Evolutionary conservation across 805 yeast genomes (phyloP).

Genomic region (Ogataea dorogensis): DNA sequence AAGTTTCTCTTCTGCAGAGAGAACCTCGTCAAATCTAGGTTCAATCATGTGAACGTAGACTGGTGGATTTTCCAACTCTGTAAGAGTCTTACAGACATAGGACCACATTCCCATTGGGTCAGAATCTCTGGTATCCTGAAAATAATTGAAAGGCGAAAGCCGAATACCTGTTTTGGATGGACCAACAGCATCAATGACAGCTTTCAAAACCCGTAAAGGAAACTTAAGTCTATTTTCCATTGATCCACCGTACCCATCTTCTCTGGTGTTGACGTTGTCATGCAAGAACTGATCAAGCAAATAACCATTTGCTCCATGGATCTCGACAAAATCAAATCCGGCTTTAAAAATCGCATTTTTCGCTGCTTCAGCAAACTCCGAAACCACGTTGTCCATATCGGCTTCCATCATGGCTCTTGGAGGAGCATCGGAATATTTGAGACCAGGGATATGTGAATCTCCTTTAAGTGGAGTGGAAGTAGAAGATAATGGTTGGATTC

Average conservation of each 20-base stretch:
- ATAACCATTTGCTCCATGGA: constrained; percentile 43
- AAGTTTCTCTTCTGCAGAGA: constrained; percentile 12
- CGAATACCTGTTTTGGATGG: constrained; percentile 47
- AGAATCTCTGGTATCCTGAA: constrained; percentile 39
- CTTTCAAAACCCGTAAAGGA: constrained; percentile 48
- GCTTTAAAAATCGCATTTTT: constrained; percentile 34
- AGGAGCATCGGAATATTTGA: constrained; percentile 9
- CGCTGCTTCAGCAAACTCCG: constrained; percentile 45
- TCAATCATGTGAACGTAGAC: constrained; percentile 43
- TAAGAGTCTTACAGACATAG: constrained; percentile 38
- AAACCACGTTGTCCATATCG: constrained; percentile 45
- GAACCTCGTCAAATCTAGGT: constrained; percentile 66
- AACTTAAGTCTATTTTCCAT: constrained; percentile 43
- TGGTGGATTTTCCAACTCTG: constrained; percentile 33
- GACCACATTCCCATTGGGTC: constrained; percentile 37
- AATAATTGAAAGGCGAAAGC: constrained; percentile 45
- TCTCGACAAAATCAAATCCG: constrained; percentile 42
- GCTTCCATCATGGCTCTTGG: constrained; percentile 35
- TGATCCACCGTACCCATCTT: constrained; percentile 44
- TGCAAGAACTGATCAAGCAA: constrained; percentile 41
- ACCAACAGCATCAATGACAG: constrained; percentile 51
- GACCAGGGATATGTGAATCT: constrained; percentile 1
- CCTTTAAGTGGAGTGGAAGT: constrained; percentile 39
- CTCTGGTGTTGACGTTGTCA: constrained; percentile 35
- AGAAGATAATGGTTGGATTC: constrained; percentile 37